These are phyloP conservation scores for Waltiozyma sp. DNA, from an alignment of 1,139 yeast genomes.

Conservation along the genomic window DNA sequence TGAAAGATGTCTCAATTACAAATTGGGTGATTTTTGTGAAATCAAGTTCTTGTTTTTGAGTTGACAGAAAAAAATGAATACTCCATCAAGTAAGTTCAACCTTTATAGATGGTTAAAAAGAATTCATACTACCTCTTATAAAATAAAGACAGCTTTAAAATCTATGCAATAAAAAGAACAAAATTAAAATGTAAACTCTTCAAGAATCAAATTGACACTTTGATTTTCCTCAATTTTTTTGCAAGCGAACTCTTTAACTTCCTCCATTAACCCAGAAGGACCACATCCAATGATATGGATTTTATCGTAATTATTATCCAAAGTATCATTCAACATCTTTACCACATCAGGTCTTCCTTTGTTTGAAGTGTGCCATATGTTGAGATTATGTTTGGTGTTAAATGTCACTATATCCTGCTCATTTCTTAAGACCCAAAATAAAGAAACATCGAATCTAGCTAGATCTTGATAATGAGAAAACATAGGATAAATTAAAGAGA, in stretches of 20 bases:
- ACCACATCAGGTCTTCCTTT: constrained; percentile 31
- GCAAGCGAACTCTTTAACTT: constrained; percentile 27
- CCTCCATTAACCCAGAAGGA: constrained; percentile 31
- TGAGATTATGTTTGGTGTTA: constrained; percentile 2
- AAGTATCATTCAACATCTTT: constrained; percentile 17
- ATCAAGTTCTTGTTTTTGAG: too few relatives aligned
- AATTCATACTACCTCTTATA: too few relatives aligned
- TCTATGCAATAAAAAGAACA: too few relatives aligned
- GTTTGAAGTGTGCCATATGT: constrained; percentile 15
- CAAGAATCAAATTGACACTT: constrained; percentile 13
- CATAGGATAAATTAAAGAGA: constrained; percentile 15
- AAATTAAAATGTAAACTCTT: constrained; percentile 15
- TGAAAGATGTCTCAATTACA: too few relatives aligned
- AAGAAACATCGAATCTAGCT: constrained; percentile 9
- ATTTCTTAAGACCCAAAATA: constrained; percentile 13
- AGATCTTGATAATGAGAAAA: constrained; percentile 4
- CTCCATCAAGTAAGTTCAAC: too few relatives aligned
- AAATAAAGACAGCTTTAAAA: too few relatives aligned
- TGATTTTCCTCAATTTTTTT: constrained; percentile 11
- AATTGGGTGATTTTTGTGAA: too few relatives aligned
- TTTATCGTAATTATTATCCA: constrained; percentile 19
- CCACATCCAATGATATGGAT: constrained; percentile 46
- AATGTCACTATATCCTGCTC: constrained; percentile 2
- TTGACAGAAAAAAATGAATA: too few relatives aligned
- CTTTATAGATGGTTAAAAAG: too few relatives aligned